Evolutionary conservation across 2,329 filamentous ascomycete genomes (phyloP).

Genomic region (Colletotrichum shisoi): DNA sequence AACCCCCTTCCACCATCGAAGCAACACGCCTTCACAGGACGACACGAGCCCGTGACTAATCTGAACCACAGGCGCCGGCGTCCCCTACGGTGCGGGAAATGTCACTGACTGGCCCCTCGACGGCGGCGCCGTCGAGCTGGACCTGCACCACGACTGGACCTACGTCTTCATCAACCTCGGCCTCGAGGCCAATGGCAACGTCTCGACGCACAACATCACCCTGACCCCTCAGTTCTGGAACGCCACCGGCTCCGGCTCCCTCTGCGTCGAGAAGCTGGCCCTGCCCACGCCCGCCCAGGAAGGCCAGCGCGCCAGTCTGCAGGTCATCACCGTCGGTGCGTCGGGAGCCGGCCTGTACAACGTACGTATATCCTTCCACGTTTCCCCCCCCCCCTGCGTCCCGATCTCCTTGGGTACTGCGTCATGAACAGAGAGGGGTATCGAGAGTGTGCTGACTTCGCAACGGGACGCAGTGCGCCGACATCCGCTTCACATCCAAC

Average conservation of each 20-base stretch:
- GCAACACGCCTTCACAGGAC: background rate
- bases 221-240: conserved; percentile 67
- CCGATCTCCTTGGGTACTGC: background rate
- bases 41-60: background rate
- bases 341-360: conserved; percentile 71
- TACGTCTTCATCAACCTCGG: conserved; percentile 65
- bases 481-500: conserved; percentile 70
- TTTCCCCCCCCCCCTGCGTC: background rate
- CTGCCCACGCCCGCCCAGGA: conserved; percentile 64
- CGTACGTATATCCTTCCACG: conserved; percentile 49
- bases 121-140: conserved; percentile 58
- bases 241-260: conserved; percentile 67
- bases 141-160: conserved; percentile 61
- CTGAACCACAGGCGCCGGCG: conserved; percentile 54
- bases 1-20: background rate
- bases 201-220: conserved; percentile 73
- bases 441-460: conserved; percentile 31
- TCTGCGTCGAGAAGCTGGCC: conserved; percentile 69
- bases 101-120: conserved; percentile 63
- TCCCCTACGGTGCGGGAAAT: conserved; percentile 55
- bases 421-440: background rate
- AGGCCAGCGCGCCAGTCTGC: conserved; percentile 70
- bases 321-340: conserved; percentile 71
- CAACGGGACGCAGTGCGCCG: conserved; percentile 67
- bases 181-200: conserved; percentile 54